These are phyloP conservation scores for Diaporthe longicolla DNA, from an alignment of 2,329 filamentous ascomycete species.

Conservation along the genomic window DNA sequence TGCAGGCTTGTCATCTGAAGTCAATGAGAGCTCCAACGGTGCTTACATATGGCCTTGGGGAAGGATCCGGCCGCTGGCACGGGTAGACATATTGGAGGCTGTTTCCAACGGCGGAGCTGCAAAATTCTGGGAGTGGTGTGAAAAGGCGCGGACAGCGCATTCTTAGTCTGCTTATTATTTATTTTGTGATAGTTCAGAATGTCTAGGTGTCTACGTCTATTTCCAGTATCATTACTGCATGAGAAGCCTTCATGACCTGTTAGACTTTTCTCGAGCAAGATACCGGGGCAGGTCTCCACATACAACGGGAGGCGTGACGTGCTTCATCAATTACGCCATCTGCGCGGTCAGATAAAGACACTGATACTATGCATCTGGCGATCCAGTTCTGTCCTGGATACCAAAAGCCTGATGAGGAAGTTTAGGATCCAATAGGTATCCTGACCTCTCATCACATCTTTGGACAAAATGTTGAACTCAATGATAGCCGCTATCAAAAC, in stretches of 20 bases:
- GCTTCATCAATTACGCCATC: slow-evolving; percentile 3
- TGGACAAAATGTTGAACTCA: background rate
- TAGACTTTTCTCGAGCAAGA: background rate
- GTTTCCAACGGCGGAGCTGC: slow-evolving; percentile 17
- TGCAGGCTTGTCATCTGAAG: slow-evolving; percentile 17
- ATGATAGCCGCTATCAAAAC: too few relatives aligned
- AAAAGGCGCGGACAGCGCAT: slow-evolving; percentile 13
- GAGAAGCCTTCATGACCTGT: background rate
- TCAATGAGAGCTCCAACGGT: slow-evolving; percentile 8
- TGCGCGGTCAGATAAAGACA: background rate
- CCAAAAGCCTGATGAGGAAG: background rate
- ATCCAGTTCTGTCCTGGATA: background rate
- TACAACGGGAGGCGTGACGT: background rate
- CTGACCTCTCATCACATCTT: slow-evolving; percentile 6
- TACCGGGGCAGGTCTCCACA: background rate
- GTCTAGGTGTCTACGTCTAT: background rate
- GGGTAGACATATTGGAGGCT: slow-evolving; percentile 29
- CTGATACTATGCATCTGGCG: slow-evolving; percentile 2
- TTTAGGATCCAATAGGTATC: background rate
- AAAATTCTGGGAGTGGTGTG: slow-evolving; percentile 28
- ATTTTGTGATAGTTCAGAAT: slow-evolving; percentile 22
- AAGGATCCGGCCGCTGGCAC: slow-evolving; percentile 14
- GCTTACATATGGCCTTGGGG: slow-evolving; percentile 24
- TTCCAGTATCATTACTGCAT: slow-evolving; percentile 1
- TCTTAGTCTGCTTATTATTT: background rate